These are phyloP conservation scores for Suillus alpinus DNA, from an alignment of 768 basidiomycete species.

Conservation along the genomic window DNA sequence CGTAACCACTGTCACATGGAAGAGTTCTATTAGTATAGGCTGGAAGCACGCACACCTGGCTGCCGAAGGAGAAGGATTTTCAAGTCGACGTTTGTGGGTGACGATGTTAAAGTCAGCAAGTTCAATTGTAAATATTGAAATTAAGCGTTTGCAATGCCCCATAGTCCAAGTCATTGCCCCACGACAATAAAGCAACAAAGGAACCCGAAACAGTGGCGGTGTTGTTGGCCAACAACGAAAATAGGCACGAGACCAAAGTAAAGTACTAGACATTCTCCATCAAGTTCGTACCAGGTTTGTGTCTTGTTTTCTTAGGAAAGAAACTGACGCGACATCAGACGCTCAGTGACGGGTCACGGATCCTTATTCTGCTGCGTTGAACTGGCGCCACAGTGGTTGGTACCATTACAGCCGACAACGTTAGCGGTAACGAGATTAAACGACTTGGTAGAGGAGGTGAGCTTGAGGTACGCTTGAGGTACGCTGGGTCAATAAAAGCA, in stretches of 20 bases:
- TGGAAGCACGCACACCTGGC: neutral
- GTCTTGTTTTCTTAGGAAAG: neutral
- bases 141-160: neutral
- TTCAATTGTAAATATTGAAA: neutral
- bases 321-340: neutral
- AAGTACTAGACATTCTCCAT: neutral
- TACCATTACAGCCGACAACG: neutral
- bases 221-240: conserved; percentile 1
- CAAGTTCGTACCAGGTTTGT: neutral
- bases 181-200: neutral
- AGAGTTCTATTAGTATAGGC: neutral
- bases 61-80: neutral
- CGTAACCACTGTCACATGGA: neutral
- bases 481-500: neutral
- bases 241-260: neutral
- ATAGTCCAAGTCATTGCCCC: neutral
- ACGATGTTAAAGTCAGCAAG: neutral
- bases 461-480: neutral
- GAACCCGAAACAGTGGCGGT: neutral
- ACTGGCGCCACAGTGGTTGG: neutral
- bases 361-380: neutral
- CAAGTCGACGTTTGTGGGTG: neutral
- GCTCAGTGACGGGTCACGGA: neutral
- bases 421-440: neutral
- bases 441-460: neutral